Percentiles rank a stretch among this genome's conserved stretches.
Conservation (phyloP, 1,284 basidiomycete genomes). For the Exobasidium cylindrosporum region DNA sequence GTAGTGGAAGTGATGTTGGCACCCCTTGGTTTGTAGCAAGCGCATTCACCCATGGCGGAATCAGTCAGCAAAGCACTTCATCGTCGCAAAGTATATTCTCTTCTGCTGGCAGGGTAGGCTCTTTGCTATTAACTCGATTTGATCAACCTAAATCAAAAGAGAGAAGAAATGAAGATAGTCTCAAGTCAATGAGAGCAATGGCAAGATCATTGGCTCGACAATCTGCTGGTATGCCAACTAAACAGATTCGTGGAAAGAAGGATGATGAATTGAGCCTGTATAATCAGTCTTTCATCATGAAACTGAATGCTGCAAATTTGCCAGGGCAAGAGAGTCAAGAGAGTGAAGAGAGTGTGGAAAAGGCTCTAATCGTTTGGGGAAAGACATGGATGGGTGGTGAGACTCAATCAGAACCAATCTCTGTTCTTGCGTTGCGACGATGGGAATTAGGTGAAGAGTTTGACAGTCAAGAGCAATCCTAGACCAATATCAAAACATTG, state of each 20-base stretch:
- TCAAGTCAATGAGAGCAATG: slow-evolving; percentile 61
- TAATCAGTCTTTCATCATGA: slow-evolving; percentile 78
- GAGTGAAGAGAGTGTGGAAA: slow-evolving; percentile 4
- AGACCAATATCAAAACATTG: too few species aligned
- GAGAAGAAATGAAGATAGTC: slow-evolving; percentile 47
- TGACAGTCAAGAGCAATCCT: slow-evolving; percentile 24
- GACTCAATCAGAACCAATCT: neutral
- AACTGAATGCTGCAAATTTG: slow-evolving; percentile 55
- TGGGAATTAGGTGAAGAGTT: slow-evolving; percentile 56
- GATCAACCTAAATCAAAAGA: slow-evolving; percentile 3
- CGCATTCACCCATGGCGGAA: slow-evolving; percentile 72
- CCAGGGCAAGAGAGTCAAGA: slow-evolving; percentile 30
- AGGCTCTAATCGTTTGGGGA: neutral
- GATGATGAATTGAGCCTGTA: slow-evolving; percentile 68
- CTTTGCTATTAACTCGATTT: slow-evolving; percentile 31
- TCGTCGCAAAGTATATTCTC: slow-evolving; percentile 66
- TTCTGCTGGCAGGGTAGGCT: slow-evolving; percentile 35
- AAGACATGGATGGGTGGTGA: neutral
- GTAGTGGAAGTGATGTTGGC: slow-evolving; percentile 20
- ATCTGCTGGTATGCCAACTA: slow-evolving; percentile 78
- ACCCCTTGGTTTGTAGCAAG: slow-evolving; percentile 60
- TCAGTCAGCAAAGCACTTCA: slow-evolving; percentile 34
- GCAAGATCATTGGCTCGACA: slow-evolving; percentile 78
- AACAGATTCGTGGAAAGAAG: slow-evolving; percentile 59
- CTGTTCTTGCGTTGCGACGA: slow-evolving; percentile 54